Evolutionary conservation across 805 yeast species (phyloP).

Genomic region (Starmerella sirachaensis): DNA sequence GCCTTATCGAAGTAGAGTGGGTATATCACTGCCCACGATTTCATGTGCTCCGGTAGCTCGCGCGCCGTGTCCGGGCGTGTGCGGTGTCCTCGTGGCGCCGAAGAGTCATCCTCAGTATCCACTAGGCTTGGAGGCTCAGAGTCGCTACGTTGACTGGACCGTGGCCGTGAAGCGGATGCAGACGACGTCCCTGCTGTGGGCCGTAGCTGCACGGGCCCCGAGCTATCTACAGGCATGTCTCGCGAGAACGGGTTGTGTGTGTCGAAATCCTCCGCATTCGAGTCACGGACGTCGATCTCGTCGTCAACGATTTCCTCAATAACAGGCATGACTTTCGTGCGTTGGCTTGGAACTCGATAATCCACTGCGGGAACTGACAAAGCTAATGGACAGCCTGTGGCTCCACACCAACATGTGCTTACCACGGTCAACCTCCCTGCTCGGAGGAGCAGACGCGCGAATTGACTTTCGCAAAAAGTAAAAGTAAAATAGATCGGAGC

Average conservation of each 20-base stretch:
- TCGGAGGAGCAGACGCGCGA: too few species aligned
- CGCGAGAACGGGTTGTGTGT: conserved; percentile 33
- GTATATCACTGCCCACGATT: conserved; percentile 61
- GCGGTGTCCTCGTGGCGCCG: conserved; percentile 21
- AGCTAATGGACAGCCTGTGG: too few species aligned
- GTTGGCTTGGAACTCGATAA: too few species aligned
- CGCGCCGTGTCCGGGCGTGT: too few species aligned
- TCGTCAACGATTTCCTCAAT: conserved; percentile 49
- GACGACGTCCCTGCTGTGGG: conserved; percentile 6
- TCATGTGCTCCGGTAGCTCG: conserved; percentile 50
- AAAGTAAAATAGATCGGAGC: too few species aligned
- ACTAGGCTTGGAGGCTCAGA: too few species aligned
- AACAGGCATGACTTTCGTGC: conserved; percentile 22
- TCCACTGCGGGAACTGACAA: too few species aligned
- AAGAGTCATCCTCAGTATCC: too few species aligned
- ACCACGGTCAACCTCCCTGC: too few species aligned
- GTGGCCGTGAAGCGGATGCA: not conserved
- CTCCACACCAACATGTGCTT: too few species aligned
- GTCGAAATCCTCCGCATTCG: conserved; percentile 88
- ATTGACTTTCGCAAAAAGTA: too few species aligned
- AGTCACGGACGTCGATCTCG: conserved; percentile 72
- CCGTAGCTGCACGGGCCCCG: conserved; percentile 19
- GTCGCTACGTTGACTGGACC: too few species aligned
- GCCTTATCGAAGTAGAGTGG: conserved; percentile 85
- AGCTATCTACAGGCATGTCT: conserved; percentile 23